A percentile compares a stretch with the other conserved stretches of the same genome.
Evolutionary conservation across 192 early-diverging fungal genomes (phyloP).

Genomic region (Chytriomyces sp.): DNA sequence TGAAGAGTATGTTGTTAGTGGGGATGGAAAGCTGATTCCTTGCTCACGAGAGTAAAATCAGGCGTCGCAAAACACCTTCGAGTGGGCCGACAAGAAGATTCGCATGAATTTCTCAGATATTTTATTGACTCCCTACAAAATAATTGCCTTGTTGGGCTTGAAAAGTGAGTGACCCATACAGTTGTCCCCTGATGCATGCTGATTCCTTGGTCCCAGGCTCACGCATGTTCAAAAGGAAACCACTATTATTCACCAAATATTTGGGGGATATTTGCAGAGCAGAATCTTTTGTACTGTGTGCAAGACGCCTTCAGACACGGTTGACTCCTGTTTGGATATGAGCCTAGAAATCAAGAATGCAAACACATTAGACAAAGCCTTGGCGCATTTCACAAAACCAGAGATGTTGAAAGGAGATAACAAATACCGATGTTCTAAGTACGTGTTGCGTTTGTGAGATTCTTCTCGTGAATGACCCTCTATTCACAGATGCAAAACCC

Average conservation of each 20-base stretch:
- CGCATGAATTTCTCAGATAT: slow-evolving; percentile 83
- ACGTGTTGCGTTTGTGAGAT: slow-evolving; percentile 18
- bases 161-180: slow-evolving; percentile 56
- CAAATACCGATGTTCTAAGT: slow-evolving; percentile 79
- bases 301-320: slow-evolving; percentile 72
- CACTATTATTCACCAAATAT: slow-evolving; percentile 74
- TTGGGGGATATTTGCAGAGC: slow-evolving; percentile 82
- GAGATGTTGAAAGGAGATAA: slow-evolving; percentile 70
- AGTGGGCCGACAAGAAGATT: slow-evolving; percentile 83
- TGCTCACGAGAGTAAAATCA: not conserved
- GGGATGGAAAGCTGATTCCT: not conserved
- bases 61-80: slow-evolving; percentile 75
- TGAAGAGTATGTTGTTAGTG: slow-evolving; percentile 53
- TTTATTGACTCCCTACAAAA: slow-evolving; percentile 74
- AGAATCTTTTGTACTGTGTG: slow-evolving; percentile 77
- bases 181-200: slow-evolving; percentile 20
- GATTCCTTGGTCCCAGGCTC: not conserved
- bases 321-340: slow-evolving; percentile 75
- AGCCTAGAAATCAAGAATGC: slow-evolving; percentile 74
- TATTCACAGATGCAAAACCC: slow-evolving; percentile 66
- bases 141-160: slow-evolving; percentile 55
- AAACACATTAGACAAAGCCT: slow-evolving; percentile 64
- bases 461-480: not conserved
- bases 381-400: slow-evolving; percentile 70
- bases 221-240: slow-evolving; percentile 75